Evolutionary conservation across 2,329 filamentous ascomycete species (phyloP).

Genomic region (Paraphaeosphaeria minitans): DNA sequence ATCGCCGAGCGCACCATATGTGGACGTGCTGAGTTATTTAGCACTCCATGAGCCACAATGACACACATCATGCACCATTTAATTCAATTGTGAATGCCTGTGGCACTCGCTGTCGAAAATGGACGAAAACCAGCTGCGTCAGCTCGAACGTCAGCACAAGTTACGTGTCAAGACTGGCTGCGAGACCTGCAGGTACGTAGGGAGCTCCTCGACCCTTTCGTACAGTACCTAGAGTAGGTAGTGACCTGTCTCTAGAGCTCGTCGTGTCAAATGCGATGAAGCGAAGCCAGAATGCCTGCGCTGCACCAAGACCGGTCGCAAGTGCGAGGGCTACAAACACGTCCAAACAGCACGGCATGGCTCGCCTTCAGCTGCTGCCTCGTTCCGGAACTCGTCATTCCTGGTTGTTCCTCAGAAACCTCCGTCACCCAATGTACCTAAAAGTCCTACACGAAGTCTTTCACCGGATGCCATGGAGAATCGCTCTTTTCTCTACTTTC

Average conservation of each 20-base stretch:
- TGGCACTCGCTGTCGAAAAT: constrained; percentile 17
- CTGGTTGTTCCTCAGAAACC: constrained; percentile 30
- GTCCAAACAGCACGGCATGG: constrained; percentile 15
- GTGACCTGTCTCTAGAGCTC: constrained; percentile 27
- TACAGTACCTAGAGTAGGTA: not conserved
- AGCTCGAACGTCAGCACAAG: constrained; percentile 35
- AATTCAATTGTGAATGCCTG: not conserved
- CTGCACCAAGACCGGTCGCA: constrained; percentile 45
- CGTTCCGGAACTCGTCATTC: constrained; percentile 34
- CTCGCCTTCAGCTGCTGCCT: constrained; percentile 26
- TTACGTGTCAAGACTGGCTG: constrained; percentile 39
- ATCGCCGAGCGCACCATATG: constrained; percentile 6
- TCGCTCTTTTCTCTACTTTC: constrained; percentile 37
- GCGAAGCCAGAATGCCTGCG: constrained; percentile 37
- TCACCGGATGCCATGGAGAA: constrained; percentile 31
- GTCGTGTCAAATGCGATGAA: constrained; percentile 47
- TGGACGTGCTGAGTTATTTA: constrained; percentile 10
- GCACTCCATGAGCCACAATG: constrained; percentile 7
- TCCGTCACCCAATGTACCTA: constrained; percentile 17
- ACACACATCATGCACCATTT: constrained; percentile 8
- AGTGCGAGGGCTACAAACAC: constrained; percentile 45
- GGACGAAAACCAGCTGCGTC: constrained; percentile 32
- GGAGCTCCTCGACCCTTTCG: not conserved
- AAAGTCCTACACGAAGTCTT: constrained; percentile 25
- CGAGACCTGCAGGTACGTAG: constrained; percentile 40